Conservation (phyloP, 768 basidiomycete genomes). For the Sistotremastrum suecicum region DNA sequence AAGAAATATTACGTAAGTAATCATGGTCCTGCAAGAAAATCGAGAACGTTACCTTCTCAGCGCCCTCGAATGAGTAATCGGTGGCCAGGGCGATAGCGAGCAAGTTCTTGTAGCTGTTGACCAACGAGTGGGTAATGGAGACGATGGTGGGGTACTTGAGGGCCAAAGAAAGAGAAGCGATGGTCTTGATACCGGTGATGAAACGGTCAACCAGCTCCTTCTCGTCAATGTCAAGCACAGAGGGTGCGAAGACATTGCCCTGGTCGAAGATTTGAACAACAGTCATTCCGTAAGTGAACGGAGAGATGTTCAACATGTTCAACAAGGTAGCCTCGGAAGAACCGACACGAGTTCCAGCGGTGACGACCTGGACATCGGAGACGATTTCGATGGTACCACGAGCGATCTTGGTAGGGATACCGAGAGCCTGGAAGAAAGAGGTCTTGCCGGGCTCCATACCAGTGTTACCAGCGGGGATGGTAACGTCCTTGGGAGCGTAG, state of each 20-base stretch:
- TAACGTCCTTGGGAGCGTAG: conserved; percentile 82
- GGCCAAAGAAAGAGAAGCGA: conserved; percentile 92
- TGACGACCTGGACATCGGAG: conserved; percentile 89
- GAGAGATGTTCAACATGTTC: conserved; percentile 99
- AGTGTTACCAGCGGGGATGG: conserved; percentile 91
- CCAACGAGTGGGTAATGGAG: conserved; percentile 86
- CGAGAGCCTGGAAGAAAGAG: conserved; percentile 99
- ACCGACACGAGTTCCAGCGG: conserved; percentile 86
- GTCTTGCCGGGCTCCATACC: conserved; percentile 99
- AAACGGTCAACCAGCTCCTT: conserved; percentile 84
- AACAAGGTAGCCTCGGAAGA: conserved; percentile 93
- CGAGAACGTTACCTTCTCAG: conserved; percentile 62
- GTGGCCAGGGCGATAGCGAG: conserved; percentile 79
- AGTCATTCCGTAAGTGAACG: conserved; percentile 99
- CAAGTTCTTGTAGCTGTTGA: conserved; percentile 99
- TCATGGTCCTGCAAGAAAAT: background rate
- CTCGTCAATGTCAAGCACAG: conserved; percentile 89
- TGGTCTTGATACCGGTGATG: conserved; percentile 84
- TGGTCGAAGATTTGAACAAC: conserved; percentile 94
- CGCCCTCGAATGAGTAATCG: conserved; percentile 88
- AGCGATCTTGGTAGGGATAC: conserved; percentile 99
- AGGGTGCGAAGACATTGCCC: conserved; percentile 82
- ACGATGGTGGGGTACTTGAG: conserved; percentile 93
- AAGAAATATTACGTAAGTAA: conserved; percentile 5
- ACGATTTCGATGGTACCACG: conserved; percentile 99